A percentile compares a stretch with the other conserved stretches of the same genome.
Evolutionary conservation across 2,329 filamentous ascomycete genomes (phyloP).

Genomic region (Fusarium duplospermum): DNA sequence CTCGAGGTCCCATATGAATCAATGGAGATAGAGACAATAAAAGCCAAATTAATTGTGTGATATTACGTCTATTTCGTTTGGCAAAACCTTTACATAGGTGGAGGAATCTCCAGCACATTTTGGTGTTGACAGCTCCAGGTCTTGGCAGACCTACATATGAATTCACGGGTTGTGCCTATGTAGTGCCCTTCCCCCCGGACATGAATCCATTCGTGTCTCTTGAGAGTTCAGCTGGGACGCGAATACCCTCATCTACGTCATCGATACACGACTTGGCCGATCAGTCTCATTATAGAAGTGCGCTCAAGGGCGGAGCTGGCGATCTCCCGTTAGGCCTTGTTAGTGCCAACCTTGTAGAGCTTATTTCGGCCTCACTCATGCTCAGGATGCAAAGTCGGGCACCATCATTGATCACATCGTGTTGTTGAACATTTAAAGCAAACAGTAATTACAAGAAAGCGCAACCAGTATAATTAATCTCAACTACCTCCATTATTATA

Average conservation of each 20-base stretch:
- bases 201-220: too few species aligned
- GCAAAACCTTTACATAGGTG: neutral
- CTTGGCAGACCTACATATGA: too few species aligned
- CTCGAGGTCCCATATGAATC: neutral
- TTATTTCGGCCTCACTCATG: conserved; percentile 6
- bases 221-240: too few species aligned
- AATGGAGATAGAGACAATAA: neutral
- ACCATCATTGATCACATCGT: neutral
- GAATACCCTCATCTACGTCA: too few species aligned
- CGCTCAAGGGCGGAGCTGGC: neutral
- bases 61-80: neutral
- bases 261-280: too few species aligned
- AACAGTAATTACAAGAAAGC: neutral
- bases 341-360: neutral
- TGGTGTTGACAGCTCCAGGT: neutral
- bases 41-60: neutral
- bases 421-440: neutral
- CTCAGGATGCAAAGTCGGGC: neutral
- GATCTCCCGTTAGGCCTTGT: neutral
- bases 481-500: neutral
- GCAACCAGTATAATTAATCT: neutral
- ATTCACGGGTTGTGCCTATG: too few species aligned
- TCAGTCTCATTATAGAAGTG: too few species aligned
- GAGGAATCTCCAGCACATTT: neutral
- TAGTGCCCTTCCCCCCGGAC: too few species aligned